Evolutionary conservation across 257 asterid genomes (phyloP), one percentile per base, ranked within the genome.

Genomic region (Primulina tabacum): DNA sequence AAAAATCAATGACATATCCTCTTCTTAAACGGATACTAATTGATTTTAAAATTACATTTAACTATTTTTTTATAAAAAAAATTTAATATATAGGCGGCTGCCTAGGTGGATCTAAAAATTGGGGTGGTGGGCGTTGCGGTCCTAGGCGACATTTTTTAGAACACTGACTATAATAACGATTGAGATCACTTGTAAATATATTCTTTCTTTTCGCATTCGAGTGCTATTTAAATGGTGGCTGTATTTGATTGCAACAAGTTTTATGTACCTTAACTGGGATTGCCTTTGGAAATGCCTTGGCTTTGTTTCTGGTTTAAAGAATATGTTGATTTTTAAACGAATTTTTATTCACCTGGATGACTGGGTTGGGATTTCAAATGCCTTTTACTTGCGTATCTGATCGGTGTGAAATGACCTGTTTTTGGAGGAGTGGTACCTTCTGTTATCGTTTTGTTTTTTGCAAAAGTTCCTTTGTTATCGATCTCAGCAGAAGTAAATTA

Each of bases 401-500:
- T 2, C 30, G 59, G 58, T 14, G 21, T 33, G 58, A 64, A 21
- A 65, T 60, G 32, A 59, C 68, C 38, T 62, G 34, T 28, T 29
- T 50, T 4, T 11, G 17, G 68, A 50, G 8, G 55, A 40, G 35
- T 21, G 70, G 34, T 40, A 37, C 56, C 26, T 34, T 43, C 29
- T 40, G 69, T 20, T 60, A 9, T 61, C 65, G 5, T 28, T 7
- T 28, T 63, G 24, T 50, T 67, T 76, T 33, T 12, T 10, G 30
- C 18, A 34, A 30, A 52, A 63, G 21, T 62, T 43, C 50, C 37
- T 8, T 5, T 3, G 8, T 32, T 30, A 21, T 64, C 21, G 53
- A 43, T 43, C 53, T 2, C n/a, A 43, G 53, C 53, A 43, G 50
- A 26, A 57, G 53, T 59, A 71, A 71, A 70, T 72, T 65, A 71